These are phyloP conservation scores for Backusella luteola DNA, from an alignment of 192 early-diverging fungal species.

Conservation along the genomic window DNA sequence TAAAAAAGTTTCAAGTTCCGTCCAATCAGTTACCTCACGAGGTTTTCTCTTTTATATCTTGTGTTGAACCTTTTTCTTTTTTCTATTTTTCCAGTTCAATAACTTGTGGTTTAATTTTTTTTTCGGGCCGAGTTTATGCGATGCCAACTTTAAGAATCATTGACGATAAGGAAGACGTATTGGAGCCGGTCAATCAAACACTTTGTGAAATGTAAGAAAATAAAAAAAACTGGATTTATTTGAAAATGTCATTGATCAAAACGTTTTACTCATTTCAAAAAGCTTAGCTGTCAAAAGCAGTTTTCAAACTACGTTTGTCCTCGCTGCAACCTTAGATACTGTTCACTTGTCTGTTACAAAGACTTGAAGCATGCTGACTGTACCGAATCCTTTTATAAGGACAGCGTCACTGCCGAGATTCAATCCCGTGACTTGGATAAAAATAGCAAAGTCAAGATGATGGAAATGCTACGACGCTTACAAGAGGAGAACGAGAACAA, in stretches of 20 bases:
- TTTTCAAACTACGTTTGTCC: constrained; percentile 65
- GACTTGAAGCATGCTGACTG: constrained; percentile 37
- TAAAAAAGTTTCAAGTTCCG: constrained; percentile 6
- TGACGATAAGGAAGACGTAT: neutral
- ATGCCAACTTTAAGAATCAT: constrained; percentile 10
- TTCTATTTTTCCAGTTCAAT: constrained; percentile 9
- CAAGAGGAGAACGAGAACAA: constrained; percentile 40
- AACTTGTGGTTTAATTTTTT: neutral
- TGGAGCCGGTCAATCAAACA: neutral
- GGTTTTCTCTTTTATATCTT: neutral
- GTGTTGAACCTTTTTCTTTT: neutral
- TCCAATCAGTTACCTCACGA: neutral
- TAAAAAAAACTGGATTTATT: neutral
- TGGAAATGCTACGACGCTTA: constrained; percentile 47
- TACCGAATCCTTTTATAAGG: constrained; percentile 60
- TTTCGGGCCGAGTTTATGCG: constrained; percentile 13
- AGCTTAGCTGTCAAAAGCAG: constrained; percentile 53
- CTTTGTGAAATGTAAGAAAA: neutral
- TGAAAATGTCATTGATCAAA: neutral
- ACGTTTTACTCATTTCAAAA: neutral
- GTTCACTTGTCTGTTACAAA: constrained; percentile 63
- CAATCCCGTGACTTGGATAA: constrained; percentile 36
- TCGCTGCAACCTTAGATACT: constrained; percentile 65
- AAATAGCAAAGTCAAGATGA: constrained; percentile 50
- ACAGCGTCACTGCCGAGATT: constrained; percentile 54